Evolutionary conservation across 495 filamentous ascomycete species (phyloP), one percentile per base, ranked within the genome.

Genomic region (Xylaria castorea): DNA sequence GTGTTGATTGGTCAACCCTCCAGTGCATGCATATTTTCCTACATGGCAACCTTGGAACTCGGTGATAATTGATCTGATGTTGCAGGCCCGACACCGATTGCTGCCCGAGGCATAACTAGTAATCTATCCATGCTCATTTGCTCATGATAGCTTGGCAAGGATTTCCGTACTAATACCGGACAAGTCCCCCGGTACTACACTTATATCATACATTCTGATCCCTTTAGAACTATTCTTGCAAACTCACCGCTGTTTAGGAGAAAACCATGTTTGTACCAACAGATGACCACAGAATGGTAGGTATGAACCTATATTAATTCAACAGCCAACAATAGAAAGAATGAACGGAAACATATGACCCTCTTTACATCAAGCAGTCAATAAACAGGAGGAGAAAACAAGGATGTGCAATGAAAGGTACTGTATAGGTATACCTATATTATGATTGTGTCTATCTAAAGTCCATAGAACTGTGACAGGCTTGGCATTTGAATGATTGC

Each of bases 1-100:
- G 30, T 27, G 8, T 22, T 66, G 63, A 66, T 66, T 66, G 63
- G 42, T 27, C 27, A 48, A 34, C 63, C 22, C 3, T 64, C 8
- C n/a, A 51, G 48, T 48, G 46, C 46, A 48, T 18, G 46, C 20
- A 20, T 1, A 48, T 5, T n/a, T n/a, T n/a, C 5, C 3, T 1
- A 50, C 44, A 18, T 53, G 27, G 51, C 51, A 5, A 30, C 51
- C 51, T 32, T 44, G 63, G 38, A 66, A 32, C 63, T 66, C 63
- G 63, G 63, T 46, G 12, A 34, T 22, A 51, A 38, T 38, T 7
- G 8, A 55, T 36, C 27, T 60, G 16, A 60, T 60, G 34, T 60
- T 60, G 30, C 55, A 60, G 16, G 20, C 32, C 58, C 34, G 34
- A 61, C 34, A 36, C 9, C 36, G 22, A 30, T 38, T 27, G 14